Conservation (phyloP, 2,329 filamentous ascomycete species). For the Monilinia polystroma region DNA sequence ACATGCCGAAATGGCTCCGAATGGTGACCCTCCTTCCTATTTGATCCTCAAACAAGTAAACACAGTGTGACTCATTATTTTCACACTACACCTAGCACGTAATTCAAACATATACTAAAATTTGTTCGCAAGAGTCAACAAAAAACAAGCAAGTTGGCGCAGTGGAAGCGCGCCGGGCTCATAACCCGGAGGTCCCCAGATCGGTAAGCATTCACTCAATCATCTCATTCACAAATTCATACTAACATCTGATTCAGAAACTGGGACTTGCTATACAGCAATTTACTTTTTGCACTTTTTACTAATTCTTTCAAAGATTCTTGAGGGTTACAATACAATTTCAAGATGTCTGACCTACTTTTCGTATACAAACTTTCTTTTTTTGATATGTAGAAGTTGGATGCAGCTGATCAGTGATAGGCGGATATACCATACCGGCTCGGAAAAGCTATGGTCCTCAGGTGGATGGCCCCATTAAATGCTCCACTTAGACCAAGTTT, state of each 20-base stretch:
- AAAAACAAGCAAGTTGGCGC: conserved; percentile 3
- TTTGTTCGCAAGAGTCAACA: fast-evolving
- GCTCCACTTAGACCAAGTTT: not conserved
- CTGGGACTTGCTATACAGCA: not conserved
- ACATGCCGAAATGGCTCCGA: not conserved
- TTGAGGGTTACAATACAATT: too few species aligned
- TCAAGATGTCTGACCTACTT: not conserved
- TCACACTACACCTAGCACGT: not conserved
- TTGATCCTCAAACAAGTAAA: not conserved
- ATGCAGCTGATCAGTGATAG: not conserved
- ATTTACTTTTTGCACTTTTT: fast-evolving
- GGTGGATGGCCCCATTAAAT: not conserved
- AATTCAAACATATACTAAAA: not conserved
- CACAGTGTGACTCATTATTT: not conserved
- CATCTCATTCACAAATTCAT: not conserved
- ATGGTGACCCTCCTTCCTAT: conserved; percentile 9
- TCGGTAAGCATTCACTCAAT: conserved; percentile 29
- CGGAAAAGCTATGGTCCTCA: too few species aligned
- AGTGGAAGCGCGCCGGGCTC: conserved; percentile 43
- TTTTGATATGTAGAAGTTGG: conserved; percentile 1
- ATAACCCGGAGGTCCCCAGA: conserved; percentile 43
- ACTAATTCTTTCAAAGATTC: too few species aligned
- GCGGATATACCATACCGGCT: not conserved
- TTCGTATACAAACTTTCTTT: too few species aligned
- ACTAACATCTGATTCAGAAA: not conserved